Evolutionary conservation across 108 stramenopile genomes (phyloP), one percentile per base, ranked within the genome.

Genomic region (Seminavis robusta): DNA sequence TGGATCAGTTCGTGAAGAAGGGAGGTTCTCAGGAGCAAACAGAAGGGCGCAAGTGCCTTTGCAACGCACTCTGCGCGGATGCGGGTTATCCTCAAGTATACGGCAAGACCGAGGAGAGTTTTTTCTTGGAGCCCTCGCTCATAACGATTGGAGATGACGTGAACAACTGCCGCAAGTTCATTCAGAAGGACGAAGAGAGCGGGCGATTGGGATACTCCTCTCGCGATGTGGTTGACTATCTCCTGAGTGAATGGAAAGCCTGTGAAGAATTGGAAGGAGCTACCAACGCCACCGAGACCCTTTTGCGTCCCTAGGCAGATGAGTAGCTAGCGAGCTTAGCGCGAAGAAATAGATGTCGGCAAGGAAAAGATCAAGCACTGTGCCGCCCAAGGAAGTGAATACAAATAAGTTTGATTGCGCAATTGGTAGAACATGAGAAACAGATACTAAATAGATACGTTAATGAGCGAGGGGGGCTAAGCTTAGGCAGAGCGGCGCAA

Each of bases 11-110:
- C 36, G 49, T 68, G 0, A 56, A 61, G 26, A 77, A 77, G 48
- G 76, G 76, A 45, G 76, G 76, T 27, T 56, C 56, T 15, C 17
- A 24, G 6, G 53, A 67, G 47, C 61, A 59, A 10, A 77, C 76
- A 1, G 33, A 44, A 8, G 76, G 76, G 1, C 44, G 76, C 13
- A 77, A 77, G 41, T 77, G 76, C 43, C 59, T 77, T n/a, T 77
- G 76, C 56, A 77, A 77, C 60, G 70, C 70, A n/a, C 59, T 77
- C 39, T 71, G 70, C 24, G 69, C 76, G 32, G 60, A 77, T 51
- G 69, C 59, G 27, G 76, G 76, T 7, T 59, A 53, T 42, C 76
- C 76, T 27, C 76, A 76, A 55, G 69, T 76, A 1, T n/a, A n/a
- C n/a, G 47, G 63, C 0, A 13, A 39, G 13, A 58, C 31, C 9